Evolutionary conservation across 192 early-diverging fungal species (phyloP).

Genomic region (Mortierella alpina): DNA sequence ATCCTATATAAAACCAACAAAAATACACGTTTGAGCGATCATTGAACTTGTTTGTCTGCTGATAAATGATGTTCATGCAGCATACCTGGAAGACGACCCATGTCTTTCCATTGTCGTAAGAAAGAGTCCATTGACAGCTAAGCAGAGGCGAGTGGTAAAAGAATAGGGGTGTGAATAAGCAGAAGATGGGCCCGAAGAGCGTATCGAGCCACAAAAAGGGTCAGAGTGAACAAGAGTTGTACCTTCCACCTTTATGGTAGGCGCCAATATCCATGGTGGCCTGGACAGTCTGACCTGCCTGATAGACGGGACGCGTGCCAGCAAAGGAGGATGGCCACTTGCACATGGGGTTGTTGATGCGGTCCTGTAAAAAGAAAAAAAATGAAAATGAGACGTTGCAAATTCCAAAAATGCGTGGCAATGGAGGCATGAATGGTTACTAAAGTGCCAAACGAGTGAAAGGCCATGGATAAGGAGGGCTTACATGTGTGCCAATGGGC

Average conservation of each 20-base stretch:
- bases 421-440: not conserved
- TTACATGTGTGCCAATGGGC: constrained; percentile 34
- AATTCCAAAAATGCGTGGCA: not conserved
- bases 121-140: constrained; percentile 45
- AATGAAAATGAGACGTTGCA: not conserved
- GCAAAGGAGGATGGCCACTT: constrained; percentile 31
- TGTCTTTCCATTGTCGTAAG: constrained; percentile 37
- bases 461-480: not conserved
- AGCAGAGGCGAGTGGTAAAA: not conserved
- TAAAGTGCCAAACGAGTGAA: not conserved
- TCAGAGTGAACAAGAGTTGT: not conserved
- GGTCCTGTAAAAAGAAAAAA: constrained; percentile 13
- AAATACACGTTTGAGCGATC: not conserved
- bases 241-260: constrained; percentile 46
- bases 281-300: constrained; percentile 29
- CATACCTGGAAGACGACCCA: constrained; percentile 49
- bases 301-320: constrained; percentile 29
- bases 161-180: not conserved
- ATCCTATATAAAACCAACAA: constrained; percentile 2
- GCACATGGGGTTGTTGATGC: constrained; percentile 33
- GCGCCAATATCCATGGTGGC: constrained; percentile 44
- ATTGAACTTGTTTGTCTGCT: not conserved
- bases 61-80: not conserved
- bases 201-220: not conserved
- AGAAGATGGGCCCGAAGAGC: not conserved